phyloP scores from a whole-genome alignment of 805 yeast species.

The Saccharomycopsis sp. region DNA sequence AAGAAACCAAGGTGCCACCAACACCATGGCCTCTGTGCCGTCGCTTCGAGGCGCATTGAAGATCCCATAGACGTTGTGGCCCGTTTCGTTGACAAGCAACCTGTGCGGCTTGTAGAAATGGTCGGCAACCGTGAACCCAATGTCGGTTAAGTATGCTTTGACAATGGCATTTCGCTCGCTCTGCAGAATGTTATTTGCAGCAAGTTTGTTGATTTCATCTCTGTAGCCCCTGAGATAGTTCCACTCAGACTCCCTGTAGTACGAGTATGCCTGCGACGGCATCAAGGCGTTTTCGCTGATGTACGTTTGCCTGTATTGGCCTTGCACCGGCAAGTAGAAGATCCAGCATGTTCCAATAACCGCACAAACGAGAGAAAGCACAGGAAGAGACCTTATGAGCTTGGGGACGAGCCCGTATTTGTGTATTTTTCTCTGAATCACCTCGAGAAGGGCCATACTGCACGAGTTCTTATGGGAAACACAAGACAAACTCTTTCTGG shows the following conservation, averaged over 20 bases:
- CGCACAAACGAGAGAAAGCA: slow-evolving; percentile 34
- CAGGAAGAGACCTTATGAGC: slow-evolving; percentile 35
- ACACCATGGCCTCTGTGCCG: slow-evolving; percentile 88
- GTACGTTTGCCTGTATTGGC: slow-evolving; percentile 75
- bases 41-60: slow-evolving; percentile 93
- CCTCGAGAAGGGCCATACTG: slow-evolving; percentile 39
- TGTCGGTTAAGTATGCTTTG: slow-evolving; percentile 51
- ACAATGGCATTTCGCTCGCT: slow-evolving; percentile 37
- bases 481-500: too few relatives aligned
- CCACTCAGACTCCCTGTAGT: slow-evolving; percentile 93
- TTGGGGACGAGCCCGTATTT: slow-evolving; percentile 40
- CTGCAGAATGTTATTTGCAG: slow-evolving; percentile 21
- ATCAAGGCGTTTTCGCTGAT: slow-evolving; percentile 92
- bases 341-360: slow-evolving; percentile 49
- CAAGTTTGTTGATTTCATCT: slow-evolving; percentile 39
- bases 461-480: too few relatives aligned
- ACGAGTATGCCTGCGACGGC: slow-evolving; percentile 92
- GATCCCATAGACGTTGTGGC: slow-evolving; percentile 61
- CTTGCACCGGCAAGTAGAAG: slow-evolving; percentile 62
- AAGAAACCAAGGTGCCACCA: slow-evolving; percentile 76
- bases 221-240: slow-evolving; percentile 80
- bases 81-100: slow-evolving; percentile 28
- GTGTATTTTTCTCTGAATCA: slow-evolving; percentile 35
- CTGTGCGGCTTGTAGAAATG: slow-evolving; percentile 33
- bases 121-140: slow-evolving; percentile 59